These are phyloP conservation scores for Kodamaea derodonti DNA, from an alignment of 1,139 yeast species.

Conservation along the genomic window DNA sequence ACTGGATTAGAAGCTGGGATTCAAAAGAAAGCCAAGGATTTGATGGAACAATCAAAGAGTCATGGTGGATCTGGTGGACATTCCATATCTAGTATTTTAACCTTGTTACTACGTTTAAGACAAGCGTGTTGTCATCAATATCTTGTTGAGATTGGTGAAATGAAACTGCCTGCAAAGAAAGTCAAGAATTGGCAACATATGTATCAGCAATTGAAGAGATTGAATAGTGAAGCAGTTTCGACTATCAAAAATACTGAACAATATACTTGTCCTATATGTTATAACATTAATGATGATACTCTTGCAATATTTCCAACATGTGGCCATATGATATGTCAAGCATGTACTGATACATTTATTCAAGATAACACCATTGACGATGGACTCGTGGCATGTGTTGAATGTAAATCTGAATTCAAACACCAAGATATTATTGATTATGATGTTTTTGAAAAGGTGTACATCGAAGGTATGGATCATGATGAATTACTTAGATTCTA, in stretches of 20 bases:
- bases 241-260: constrained; percentile 14
- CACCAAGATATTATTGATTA: constrained; percentile 47
- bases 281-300: constrained; percentile 45
- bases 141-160: constrained; percentile 65
- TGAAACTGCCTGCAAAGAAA: constrained; percentile 21
- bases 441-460: constrained; percentile 47
- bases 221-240: constrained; percentile 13
- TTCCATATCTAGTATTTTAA: constrained; percentile 51
- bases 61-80: constrained; percentile 24
- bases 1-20: constrained; percentile 54
- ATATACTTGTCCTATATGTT: constrained; percentile 66
- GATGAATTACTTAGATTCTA: constrained; percentile 10
- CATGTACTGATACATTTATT: constrained; percentile 54
- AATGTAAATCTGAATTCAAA: constrained; percentile 41
- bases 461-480: constrained; percentile 20
- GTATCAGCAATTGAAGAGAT: constrained; percentile 14
- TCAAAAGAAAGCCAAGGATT: constrained; percentile 51
- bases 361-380: constrained; percentile 36
- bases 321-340: constrained; percentile 67
- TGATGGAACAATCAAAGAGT: constrained; percentile 26
- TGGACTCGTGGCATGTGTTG: constrained; percentile 49
- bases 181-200: constrained; percentile 21
- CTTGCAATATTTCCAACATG: constrained; percentile 52
- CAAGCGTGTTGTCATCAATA: constrained; percentile 89
- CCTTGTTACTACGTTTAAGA: constrained; percentile 71